Conservation (phyloP, 108 stramenopile genomes). For the Conticribra guillardii region DNA sequence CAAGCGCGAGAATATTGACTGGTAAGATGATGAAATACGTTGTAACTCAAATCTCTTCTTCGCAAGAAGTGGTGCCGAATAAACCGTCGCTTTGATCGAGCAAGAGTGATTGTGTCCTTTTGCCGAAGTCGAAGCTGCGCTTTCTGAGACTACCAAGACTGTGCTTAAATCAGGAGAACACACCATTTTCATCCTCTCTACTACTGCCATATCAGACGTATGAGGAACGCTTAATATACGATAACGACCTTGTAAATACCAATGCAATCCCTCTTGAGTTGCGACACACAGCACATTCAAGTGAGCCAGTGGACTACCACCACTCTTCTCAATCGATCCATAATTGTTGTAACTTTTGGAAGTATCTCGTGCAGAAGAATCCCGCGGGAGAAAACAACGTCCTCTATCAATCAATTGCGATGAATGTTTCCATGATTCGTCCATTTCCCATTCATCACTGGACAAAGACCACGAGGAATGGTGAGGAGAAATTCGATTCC, state of each 20-base stretch:
- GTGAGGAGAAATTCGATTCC: constrained; percentile 29
- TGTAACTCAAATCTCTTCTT: constrained; percentile 68
- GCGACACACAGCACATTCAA: constrained; percentile 73
- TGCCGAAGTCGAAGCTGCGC: not conserved
- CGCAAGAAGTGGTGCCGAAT: constrained; percentile 53
- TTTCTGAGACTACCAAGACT: constrained; percentile 27
- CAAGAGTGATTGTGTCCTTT: constrained; percentile 3
- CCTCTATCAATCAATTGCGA: constrained; percentile 41
- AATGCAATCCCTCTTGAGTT: constrained; percentile 49
- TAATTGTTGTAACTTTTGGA: constrained; percentile 4
- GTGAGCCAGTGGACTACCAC: constrained; percentile 50
- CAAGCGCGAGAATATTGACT: constrained; percentile 62
- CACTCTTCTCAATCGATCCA: constrained; percentile 10
- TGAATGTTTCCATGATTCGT: constrained; percentile 58
- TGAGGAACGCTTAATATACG: constrained; percentile 44
- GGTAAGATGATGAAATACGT: constrained; percentile 61
- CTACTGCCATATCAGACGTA: constrained; percentile 1
- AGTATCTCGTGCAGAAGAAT: constrained; percentile 1
- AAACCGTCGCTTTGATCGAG: constrained; percentile 36
- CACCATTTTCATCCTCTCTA: constrained; percentile 28
- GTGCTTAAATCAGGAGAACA: constrained; percentile 51
- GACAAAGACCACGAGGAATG: constrained; percentile 23
- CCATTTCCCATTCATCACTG: constrained; percentile 26
- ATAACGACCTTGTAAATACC: constrained; percentile 82
- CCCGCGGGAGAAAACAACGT: constrained; percentile 27